Evolutionary conservation across 2,329 filamentous ascomycete genomes (phyloP).

Genomic region (Fusarium dlaminii): DNA sequence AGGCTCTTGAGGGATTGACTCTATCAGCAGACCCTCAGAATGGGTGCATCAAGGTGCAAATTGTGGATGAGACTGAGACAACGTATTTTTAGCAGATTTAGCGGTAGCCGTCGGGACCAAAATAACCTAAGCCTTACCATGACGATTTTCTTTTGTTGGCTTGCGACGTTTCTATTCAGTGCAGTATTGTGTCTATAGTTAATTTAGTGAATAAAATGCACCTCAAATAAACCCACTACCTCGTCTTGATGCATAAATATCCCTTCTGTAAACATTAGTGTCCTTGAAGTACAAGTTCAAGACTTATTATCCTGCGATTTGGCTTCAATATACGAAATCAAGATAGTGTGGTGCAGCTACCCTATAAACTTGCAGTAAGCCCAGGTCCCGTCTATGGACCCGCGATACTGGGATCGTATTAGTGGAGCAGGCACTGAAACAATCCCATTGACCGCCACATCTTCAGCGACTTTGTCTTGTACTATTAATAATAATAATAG

Average conservation of each 20-base stretch:
- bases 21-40: conserved; percentile 48
- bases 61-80: conserved; percentile 45
- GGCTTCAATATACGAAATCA: not conserved
- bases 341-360: not conserved
- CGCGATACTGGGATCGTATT: not conserved
- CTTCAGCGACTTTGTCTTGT: not conserved
- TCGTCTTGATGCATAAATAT: not conserved
- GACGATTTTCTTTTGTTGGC: no score
- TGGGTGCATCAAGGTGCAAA: conserved; percentile 50
- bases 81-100: conserved; percentile 29
- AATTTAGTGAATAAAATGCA: not conserved
- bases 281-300: not conserved
- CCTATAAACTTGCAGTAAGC: not conserved
- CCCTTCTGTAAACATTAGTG: not conserved
- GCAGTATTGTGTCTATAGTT: not conserved
- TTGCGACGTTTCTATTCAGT: not conserved
- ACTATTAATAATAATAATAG: not conserved
- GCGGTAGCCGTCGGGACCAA: not conserved
- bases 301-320: not conserved
- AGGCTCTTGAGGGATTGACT: conserved; percentile 61
- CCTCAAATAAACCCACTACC: not conserved
- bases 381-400: not conserved
- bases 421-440: not conserved
- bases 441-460: not conserved
- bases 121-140: no score